Base-by-base conservation (phyloP, 2,329 filamentous ascomycete genomes). In the Chaetomiaceae sp. region DNA sequence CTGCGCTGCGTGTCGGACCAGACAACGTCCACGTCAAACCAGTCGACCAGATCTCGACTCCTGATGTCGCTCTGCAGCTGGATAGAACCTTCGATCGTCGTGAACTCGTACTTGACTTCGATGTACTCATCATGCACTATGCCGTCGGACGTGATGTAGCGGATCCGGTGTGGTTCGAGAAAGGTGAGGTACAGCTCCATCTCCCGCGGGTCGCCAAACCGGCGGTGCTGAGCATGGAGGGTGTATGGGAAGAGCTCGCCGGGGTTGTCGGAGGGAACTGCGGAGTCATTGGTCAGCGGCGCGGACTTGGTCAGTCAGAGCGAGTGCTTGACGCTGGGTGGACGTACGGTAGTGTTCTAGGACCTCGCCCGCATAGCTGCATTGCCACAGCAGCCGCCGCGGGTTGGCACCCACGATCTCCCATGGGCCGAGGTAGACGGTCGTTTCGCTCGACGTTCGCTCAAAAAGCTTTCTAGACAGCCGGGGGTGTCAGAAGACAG, bases 371-470 rank as follows among this genome's bases (percentile, higher is more conserved):
- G 71, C 67, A 55, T 76, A 76, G 54, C 71, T 74, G 51, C 73
- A 73, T 53, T 73, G 72, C 73, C 73, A 76, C 32, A 72, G 59
- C n/a, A 76, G 64, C 33, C 72, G 70, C 40, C 72, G 71, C 26
- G 69, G 67, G 48, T 72, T 69, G 32, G 67, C 66, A 34, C 69
- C 69, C 32, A 73, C 62, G 29, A 75, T 65, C 55, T 75, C 71
- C 73, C 72, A 76, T 4, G 73, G 73, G n/a, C 73, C 73, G 7
- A 76, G 66, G 50, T 75, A 75, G 37, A 76, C 63, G 11, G 72
- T 73, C 38, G 65, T 66, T 55, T 76, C 72, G 55, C 71, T 66
- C 29, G 66, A 56, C 6, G 72, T 74, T 39, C 71, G 68, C 53
- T 74, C 71, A 49, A 71, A 75, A n/a, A 76, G 66, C 37, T 66